Percentiles rank a stretch among this genome's conserved stretches.
Evolutionary conservation across 2,329 filamentous ascomycete species (phyloP).

Genomic region (Botrytis squamosa): DNA sequence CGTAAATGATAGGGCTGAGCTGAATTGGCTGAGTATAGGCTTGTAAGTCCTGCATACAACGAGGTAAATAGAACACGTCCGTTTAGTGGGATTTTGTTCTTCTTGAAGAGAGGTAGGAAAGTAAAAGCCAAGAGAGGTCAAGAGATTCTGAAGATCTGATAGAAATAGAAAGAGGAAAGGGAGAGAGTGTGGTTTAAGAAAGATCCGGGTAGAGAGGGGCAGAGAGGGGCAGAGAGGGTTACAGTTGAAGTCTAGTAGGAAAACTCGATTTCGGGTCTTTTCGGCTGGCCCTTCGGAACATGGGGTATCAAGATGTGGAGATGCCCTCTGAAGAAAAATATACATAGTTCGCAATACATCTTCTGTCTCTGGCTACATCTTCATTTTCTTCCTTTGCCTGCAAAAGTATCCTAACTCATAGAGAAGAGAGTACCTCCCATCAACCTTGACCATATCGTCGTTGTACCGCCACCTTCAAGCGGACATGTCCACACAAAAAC

Average conservation of each 20-base stretch:
- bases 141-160: background rate
- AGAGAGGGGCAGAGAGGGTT: background rate
- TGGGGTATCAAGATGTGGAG: slow-evolving; percentile 9
- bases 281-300: background rate
- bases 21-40: background rate
- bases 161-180: background rate
- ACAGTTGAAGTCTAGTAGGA: background rate
- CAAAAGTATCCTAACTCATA: slow-evolving; percentile 1
- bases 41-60: background rate
- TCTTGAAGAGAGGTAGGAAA: background rate
- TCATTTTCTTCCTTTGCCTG: background rate
- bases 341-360: slow-evolving; percentile 5
- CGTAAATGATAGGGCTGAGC: background rate
- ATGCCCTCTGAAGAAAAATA: slow-evolving; percentile 2
- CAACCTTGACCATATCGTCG: background rate
- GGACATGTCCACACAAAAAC: slow-evolving; percentile 5
- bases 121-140: background rate
- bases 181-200: background rate
- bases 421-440: background rate
- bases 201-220: background rate
- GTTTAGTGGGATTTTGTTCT: background rate
- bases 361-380: background rate
- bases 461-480: background rate
- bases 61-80: background rate
- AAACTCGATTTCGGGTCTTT: background rate